Percentiles rank a stretch among this genome's conserved stretches.
These are phyloP conservation scores for Puccinia hordei DNA, from an alignment of 1,284 basidiomycete genomes.

Conservation along the genomic window DNA sequence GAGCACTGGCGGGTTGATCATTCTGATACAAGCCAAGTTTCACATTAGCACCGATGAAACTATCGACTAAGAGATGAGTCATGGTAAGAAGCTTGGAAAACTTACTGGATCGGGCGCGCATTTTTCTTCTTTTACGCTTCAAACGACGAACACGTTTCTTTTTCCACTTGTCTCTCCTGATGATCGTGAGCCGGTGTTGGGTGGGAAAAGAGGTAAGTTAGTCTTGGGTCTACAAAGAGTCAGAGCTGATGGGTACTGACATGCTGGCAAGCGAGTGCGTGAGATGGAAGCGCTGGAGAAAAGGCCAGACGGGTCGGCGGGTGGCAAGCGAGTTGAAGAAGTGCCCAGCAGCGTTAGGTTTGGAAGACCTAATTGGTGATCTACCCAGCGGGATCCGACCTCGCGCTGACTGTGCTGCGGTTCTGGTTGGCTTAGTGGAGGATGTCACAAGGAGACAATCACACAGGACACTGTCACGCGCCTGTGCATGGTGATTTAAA, in stretches of 20 bases:
- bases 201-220: not conserved
- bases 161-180: constrained; percentile 58
- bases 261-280: constrained; percentile 7
- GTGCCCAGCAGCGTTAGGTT: not conserved
- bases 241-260: not conserved
- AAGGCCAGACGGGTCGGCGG: not conserved
- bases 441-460: not conserved
- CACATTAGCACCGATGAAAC: not conserved
- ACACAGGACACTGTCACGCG: not conserved
- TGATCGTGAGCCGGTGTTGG: not conserved
- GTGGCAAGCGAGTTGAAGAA: constrained; percentile 4
- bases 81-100: not conserved
- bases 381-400: not conserved
- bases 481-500: no score
- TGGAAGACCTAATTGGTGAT: constrained; percentile 1
- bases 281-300: constrained; percentile 5
- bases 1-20: not conserved
- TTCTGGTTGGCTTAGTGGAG: no score
- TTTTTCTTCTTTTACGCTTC: constrained; percentile 59
- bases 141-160: constrained; percentile 58
- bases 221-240: not conserved
- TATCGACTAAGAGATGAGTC: not conserved
- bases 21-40: not conserved
- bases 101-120: constrained; percentile 50
- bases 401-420: not conserved